Evolutionary conservation across 2,329 filamentous ascomycete genomes (phyloP), one percentile per base, ranked within the genome.

Genomic region (Paraphaeosphaeria sporulosa): DNA sequence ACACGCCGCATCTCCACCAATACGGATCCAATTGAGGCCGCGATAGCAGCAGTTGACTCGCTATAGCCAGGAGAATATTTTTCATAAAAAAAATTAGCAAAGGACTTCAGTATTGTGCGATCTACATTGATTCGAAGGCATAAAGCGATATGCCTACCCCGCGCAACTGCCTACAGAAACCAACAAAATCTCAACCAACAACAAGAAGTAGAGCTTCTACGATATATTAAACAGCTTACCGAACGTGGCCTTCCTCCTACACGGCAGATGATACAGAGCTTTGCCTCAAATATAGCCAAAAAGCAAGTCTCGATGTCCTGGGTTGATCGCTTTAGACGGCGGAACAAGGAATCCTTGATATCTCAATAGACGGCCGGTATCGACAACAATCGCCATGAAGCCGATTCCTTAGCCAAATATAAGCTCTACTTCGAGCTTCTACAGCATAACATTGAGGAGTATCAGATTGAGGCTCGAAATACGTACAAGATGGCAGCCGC

Each of bases 391-490:
- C 43, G 43, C 43, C 21, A 46, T 21, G 8, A 46, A 40, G 63
- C 56, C 44, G 59, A 70, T 49, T 61, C 40, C 47, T 19, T n/a
- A n/a, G 23, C 42, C 6, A 57, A 63, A 55, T 69, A 64, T 57
- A 55, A 42, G 32, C 43, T 50, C 4, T 70, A 66, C 40, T 69
- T 67, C 48, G 38, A 60, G 10, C 52, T 65, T 27, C 21, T 66
- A 46, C 25, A 46, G 25, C 56, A 44, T 19, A 55, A 55, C 32
- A 43, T 56, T 21, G 25, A 8, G 23, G 23, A 53, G 48, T 42
- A 46, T 19, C 7, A 25, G 21, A 36, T 47, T 42, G 43, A 62
- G 19, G 21, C 56, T 30, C 50, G 47, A 8, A n/a, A 58, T 38
- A 62, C 38, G 5, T 62, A 62, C 47, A 62, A 62, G 52, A 59